Percentiles rank a stretch among this genome's conserved stretches.
Evolutionary conservation across 345 rosid genomes (phyloP).

Genomic region (Aethionema arabicum): DNA sequence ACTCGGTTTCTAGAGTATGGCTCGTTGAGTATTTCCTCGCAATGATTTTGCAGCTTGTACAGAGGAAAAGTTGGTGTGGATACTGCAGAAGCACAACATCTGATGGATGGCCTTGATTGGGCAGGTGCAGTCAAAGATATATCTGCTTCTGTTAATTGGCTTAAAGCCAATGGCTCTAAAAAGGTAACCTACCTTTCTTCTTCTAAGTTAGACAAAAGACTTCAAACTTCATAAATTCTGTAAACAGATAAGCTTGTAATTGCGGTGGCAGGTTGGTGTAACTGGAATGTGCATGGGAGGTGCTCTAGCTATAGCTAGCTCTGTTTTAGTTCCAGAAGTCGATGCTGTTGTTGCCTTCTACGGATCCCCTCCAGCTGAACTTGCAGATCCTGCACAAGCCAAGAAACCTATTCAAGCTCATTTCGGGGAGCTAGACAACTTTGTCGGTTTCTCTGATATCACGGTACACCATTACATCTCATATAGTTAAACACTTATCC

Average conservation of each 20-base stretch:
- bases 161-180: constrained; percentile 84
- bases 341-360: constrained; percentile 90
- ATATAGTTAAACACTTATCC: neutral
- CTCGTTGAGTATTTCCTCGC: constrained; percentile 1
- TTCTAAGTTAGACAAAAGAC: neutral
- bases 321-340: constrained; percentile 82
- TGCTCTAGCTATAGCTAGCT: constrained; percentile 85
- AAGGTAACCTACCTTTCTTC: constrained; percentile 44
- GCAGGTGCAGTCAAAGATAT: constrained; percentile 92
- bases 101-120: constrained; percentile 95
- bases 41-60: constrained; percentile 51
- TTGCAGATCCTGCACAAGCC: constrained; percentile 81
- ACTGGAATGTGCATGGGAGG: constrained; percentile 98
- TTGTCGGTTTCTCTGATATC: constrained; percentile 83
- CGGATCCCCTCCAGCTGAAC: constrained; percentile 77
- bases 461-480: constrained; percentile 42
- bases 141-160: constrained; percentile 77
- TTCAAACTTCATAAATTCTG: neutral
- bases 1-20: neutral
- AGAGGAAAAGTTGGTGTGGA: constrained; percentile 93
- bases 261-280: constrained; percentile 68
- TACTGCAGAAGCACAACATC: constrained; percentile 90
- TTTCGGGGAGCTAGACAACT: constrained; percentile 85
- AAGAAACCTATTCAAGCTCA: constrained; percentile 90
- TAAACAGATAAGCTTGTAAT: neutral